Evolutionary conservation across 1,284 basidiomycete species (phyloP), one percentile per base, ranked within the genome.

Genomic region (Cryptococcus hybrid): DNA sequence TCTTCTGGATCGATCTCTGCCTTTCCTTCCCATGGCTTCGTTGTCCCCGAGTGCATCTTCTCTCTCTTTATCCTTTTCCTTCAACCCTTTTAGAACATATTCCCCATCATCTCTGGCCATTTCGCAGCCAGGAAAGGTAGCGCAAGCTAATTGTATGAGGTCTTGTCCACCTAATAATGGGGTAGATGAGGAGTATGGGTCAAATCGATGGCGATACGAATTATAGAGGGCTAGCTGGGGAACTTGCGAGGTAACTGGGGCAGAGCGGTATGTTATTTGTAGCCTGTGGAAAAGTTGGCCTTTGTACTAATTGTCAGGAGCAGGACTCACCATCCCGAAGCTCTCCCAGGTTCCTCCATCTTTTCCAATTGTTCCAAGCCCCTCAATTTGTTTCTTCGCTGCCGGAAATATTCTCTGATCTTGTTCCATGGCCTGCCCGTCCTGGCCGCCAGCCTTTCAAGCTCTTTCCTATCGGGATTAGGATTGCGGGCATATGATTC

Each of bases 341-440:
- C 74, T n/a, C 74, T 49, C 11, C 70, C 71, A 2, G 74, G 74
- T 54, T 76, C 74, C 49, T 71, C 66, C 71, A 75, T 72, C 4
- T 30, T 51, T 46, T 74, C 74, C 42, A 76, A 45, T 40, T 68
- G 67, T 5, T 57, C 68, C 37, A 76, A 47, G 0, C 74, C 74
- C 49, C 74, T 63, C 51, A 74, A 54, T 65, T 76, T 75, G 58
- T 75, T 74, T 46, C 74, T 52, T 36, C 74, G 47, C 51, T 76
- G 74, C 47, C 74, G 54, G 48, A 76, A 76, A 60, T 76, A 76
- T 59, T 76, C 73, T 24, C 73, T 51, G 47, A 76, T 72, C 59
- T 73, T 75, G 44, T 58, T 68, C 70, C 69, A 75, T 5, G 67
- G 65, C 57, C 74, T 38, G 0, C 73, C 74, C 4, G 74, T 76